These are phyloP conservation scores for Chalaropsis ovoidea DNA, from an alignment of 2,329 filamentous ascomycete genomes.

Conservation along the genomic window DNA sequence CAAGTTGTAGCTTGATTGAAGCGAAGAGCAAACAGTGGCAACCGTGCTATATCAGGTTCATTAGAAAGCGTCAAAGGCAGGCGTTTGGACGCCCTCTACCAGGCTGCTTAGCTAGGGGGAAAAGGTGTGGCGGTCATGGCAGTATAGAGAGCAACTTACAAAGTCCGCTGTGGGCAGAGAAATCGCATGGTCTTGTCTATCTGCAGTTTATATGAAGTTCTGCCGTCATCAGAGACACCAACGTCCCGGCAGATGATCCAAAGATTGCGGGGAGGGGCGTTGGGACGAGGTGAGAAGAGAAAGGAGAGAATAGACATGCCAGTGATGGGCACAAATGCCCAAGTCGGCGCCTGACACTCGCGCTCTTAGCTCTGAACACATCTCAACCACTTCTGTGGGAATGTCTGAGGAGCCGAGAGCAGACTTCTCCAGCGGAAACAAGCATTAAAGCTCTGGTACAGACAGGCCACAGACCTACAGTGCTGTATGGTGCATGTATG, in stretches of 20 bases:
- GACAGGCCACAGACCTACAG: not conserved
- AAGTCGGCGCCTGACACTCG: not conserved
- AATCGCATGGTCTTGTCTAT: too few relatives aligned
- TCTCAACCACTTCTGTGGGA: not conserved
- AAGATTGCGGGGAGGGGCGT: too few relatives aligned
- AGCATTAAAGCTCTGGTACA: not conserved
- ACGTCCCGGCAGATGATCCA: too few relatives aligned
- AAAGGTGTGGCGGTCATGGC: not conserved
- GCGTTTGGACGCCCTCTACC: not conserved
- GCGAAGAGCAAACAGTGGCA: not conserved
- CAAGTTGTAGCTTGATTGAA: not conserved
- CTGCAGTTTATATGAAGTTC: too few relatives aligned
- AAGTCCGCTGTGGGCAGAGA: not conserved
- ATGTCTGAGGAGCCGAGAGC: conserved; percentile 4
- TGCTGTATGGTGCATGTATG: not conserved
- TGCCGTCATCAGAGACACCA: too few relatives aligned
- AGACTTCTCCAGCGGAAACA: not conserved
- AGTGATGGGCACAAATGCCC: not conserved
- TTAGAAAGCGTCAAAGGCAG: not conserved
- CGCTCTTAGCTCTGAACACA: not conserved
- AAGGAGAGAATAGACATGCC: not conserved
- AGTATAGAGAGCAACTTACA: not conserved
- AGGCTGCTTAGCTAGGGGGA: not conserved
- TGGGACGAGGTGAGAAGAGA: not conserved
- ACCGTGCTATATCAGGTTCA: not conserved